Evolutionary conservation across 352 stramenopile genomes (phyloP).

Genomic region (Aphanomyces cochlioides): DNA sequence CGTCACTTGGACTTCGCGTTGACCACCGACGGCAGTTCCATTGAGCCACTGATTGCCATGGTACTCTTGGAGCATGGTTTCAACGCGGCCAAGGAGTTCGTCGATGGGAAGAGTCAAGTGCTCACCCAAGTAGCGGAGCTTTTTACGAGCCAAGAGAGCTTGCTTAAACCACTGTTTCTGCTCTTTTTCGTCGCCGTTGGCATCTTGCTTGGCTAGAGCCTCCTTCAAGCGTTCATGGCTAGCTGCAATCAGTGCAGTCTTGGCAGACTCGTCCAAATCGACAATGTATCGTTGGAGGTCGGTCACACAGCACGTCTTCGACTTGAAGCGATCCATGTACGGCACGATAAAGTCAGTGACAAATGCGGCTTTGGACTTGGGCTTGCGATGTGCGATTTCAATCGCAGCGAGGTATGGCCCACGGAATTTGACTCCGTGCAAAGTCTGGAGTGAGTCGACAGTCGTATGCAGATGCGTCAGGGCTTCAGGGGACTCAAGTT

Average conservation of each 20-base stretch:
- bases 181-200: neutral
- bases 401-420: conserved; percentile 64
- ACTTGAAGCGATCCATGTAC: conserved; percentile 68
- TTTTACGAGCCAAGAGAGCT: conserved; percentile 60
- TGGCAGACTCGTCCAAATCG: conserved; percentile 41
- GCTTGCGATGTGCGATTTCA: conserved; percentile 43
- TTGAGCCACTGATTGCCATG: conserved; percentile 71
- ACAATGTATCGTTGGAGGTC: conserved; percentile 77
- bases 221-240: neutral
- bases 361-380: conserved; percentile 1
- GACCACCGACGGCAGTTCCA: conserved; percentile 55
- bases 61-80: conserved; percentile 62
- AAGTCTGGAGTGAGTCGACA: conserved; percentile 48
- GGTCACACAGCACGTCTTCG: conserved; percentile 82
- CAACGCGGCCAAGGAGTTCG: conserved; percentile 42
- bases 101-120: conserved; percentile 32
- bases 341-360: conserved; percentile 43
- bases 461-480: conserved; percentile 34
- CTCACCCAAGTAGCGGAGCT: conserved; percentile 58
- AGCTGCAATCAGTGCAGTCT: conserved; percentile 37
- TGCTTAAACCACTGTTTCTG: conserved; percentile 35
- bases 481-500: conserved; percentile 34
- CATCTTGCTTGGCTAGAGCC: neutral
- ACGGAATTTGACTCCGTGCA: conserved; percentile 54
- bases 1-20: conserved; percentile 80